phyloP scores from a whole-genome alignment of 345 rosid species.

The Aquilaria malaccensis region DNA sequence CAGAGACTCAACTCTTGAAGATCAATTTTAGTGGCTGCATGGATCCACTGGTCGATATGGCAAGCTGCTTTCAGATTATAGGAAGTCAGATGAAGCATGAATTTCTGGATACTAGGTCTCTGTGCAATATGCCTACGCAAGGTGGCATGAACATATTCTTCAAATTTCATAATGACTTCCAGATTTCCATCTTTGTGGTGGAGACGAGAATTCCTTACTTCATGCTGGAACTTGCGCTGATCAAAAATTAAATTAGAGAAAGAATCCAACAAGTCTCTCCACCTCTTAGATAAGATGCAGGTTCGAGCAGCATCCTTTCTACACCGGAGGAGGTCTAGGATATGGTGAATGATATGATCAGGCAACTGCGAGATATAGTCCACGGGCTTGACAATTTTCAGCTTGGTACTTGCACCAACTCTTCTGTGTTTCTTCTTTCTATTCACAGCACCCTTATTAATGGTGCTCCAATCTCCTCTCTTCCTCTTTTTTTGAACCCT shows the following conservation, averaged over 20 bases:
- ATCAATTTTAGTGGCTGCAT: constrained; percentile 10
- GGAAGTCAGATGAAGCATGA: constrained; percentile 20
- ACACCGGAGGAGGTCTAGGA: constrained; percentile 21
- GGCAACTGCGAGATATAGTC: constrained; percentile 29
- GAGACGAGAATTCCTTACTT: background rate
- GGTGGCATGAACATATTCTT: constrained; percentile 14
- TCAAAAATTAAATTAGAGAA: constrained; percentile 24
- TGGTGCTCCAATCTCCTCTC: constrained; percentile 5
- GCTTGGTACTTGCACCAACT: background rate
- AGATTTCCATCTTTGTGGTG: background rate
- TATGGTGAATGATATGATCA: constrained; percentile 25
- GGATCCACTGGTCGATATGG: constrained; percentile 21
- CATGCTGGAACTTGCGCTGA: constrained; percentile 21
- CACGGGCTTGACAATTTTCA: constrained; percentile 2
- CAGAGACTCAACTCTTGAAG: constrained; percentile 23
- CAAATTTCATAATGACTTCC: constrained; percentile 4
- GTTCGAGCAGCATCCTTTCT: constrained; percentile 31
- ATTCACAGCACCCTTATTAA: constrained; percentile 1
- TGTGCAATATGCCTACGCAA: constrained; percentile 13
- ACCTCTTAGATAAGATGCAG: constrained; percentile 27
- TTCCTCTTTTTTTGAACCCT: constrained; percentile 11
- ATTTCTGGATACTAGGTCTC: constrained; percentile 15
- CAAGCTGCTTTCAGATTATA: background rate
- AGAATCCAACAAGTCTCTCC: constrained; percentile 24
- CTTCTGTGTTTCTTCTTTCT: constrained; percentile 10